Conservation (phyloP, 345 rosid genomes). For the Hypericum perforatum region DNA sequence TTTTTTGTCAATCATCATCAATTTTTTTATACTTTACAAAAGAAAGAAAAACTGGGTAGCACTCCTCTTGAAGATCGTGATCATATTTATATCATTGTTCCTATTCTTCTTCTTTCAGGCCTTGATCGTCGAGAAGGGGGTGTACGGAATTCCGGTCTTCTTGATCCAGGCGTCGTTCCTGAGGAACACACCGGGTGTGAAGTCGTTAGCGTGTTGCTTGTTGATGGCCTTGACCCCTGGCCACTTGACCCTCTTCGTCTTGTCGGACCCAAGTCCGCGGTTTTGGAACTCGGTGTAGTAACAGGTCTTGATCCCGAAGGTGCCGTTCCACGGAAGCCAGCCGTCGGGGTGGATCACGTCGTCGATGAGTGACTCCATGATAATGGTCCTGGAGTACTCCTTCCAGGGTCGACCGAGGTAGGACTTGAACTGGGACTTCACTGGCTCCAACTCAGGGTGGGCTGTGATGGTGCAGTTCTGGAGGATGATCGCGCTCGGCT, state of each 20-base stretch:
- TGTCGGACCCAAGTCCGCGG: constrained; percentile 55
- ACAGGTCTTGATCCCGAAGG: constrained; percentile 39
- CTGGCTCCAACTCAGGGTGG: constrained; percentile 25
- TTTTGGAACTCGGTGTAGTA: constrained; percentile 49
- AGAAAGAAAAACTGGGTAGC: no score
- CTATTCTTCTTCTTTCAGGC: background rate
- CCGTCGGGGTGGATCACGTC: constrained; percentile 48
- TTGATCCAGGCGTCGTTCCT: constrained; percentile 45
- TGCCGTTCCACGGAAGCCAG: constrained; percentile 52
- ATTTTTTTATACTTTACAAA: no score
- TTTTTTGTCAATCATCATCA: no score
- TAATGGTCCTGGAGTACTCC: constrained; percentile 40
- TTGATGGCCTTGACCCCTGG: constrained; percentile 39
- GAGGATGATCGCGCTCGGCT: constrained; percentile 45
- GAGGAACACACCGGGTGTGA: constrained; percentile 33
- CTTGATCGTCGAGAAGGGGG: constrained; percentile 10
- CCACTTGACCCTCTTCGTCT: constrained; percentile 45
- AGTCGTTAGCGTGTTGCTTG: constrained; percentile 18
- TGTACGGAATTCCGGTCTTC: constrained; percentile 38
- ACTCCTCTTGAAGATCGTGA: no score
- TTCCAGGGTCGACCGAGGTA: constrained; percentile 77
- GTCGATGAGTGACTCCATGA: constrained; percentile 57
- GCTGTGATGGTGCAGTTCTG: constrained; percentile 61
- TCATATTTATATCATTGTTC: no score
- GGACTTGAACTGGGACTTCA: constrained; percentile 24